phyloP scores from a whole-genome alignment of 2,329 filamentous ascomycete genomes.

The Incumbomyces lentus region DNA sequence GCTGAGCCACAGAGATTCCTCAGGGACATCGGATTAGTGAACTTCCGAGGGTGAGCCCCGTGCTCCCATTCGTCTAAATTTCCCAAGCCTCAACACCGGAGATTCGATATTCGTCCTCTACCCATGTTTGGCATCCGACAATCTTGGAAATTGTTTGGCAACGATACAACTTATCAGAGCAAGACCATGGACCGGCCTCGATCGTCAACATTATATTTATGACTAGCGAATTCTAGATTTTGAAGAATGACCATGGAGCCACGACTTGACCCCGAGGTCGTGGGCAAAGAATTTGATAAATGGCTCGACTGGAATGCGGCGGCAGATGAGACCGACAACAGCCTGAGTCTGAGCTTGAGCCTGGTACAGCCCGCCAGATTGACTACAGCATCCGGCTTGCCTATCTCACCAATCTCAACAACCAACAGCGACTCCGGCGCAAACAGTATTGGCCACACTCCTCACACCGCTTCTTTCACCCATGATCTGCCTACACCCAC shows the following conservation, averaged over 20 bases:
- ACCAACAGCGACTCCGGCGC: constrained; percentile 15
- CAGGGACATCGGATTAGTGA: neutral
- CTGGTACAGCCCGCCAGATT: constrained; percentile 3
- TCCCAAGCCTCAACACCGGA: too few species aligned
- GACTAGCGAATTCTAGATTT: neutral
- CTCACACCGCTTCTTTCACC: constrained; percentile 17
- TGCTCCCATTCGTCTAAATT: neutral
- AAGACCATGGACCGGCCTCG: constrained; percentile 3
- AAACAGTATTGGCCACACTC: constrained; percentile 9
- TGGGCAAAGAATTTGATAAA: constrained; percentile 20
- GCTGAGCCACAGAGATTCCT: neutral
- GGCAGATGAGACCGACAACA: constrained; percentile 6
- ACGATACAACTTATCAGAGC: neutral
- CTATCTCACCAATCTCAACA: constrained; percentile 20
- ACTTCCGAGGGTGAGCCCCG: neutral
- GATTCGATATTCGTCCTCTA: too few species aligned
- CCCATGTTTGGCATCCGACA: too few species aligned
- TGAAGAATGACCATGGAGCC: neutral
- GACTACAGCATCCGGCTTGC: constrained; percentile 5
- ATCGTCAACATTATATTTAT: neutral
- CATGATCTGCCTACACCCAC: constrained; percentile 20
- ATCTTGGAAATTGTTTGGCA: too few species aligned
- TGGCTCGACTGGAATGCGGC: constrained; percentile 20
- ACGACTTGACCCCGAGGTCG: constrained; percentile 4
- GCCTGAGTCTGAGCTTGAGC: too few species aligned